phyloP scores from a whole-genome alignment of 2,329 filamentous ascomycete species.

The Penicillium sp. region DNA sequence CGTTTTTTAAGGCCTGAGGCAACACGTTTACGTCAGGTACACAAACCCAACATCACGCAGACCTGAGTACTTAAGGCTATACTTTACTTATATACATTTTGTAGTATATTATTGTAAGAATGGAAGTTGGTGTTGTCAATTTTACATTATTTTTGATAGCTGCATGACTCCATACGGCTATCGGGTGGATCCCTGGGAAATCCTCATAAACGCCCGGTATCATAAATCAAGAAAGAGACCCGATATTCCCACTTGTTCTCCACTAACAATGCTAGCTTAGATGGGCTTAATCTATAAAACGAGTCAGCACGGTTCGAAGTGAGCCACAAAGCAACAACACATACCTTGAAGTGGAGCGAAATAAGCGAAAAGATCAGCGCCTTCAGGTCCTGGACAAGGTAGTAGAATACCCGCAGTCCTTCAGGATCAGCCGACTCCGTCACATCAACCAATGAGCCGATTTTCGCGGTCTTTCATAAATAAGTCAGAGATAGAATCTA shows the following conservation, averaged over 20 bases:
- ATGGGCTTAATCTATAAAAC: constrained; percentile 53
- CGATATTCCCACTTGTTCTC: not conserved
- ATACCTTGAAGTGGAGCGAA: constrained; percentile 90
- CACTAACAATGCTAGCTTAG: constrained; percentile 28
- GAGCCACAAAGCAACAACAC: not conserved
- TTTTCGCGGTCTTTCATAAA: constrained; percentile 84
- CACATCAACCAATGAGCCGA: constrained; percentile 93
- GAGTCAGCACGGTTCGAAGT: constrained; percentile 1
- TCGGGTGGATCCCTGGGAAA: not conserved
- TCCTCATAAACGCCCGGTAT: constrained; percentile 23
- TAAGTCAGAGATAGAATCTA: not conserved
- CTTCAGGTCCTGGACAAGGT: constrained; percentile 95
- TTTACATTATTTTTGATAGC: not conserved
- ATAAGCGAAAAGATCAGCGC: constrained; percentile 96
- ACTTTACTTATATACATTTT: not conserved
- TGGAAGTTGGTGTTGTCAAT: not conserved
- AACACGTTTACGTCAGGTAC: constrained; percentile 16
- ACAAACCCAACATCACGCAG: not conserved
- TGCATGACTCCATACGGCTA: not conserved
- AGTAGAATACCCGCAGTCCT: constrained; percentile 95
- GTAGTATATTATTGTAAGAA: not conserved
- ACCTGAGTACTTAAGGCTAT: not conserved
- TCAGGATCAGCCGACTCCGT: constrained; percentile 95
- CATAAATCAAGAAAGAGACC: constrained; percentile 15
- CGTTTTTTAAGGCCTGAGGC: constrained; percentile 26